A percentile compares a stretch with the other conserved stretches of the same genome.
phyloP scores from a whole-genome alignment of 345 rosid genomes.

The Lenwebbia sp. region DNA sequence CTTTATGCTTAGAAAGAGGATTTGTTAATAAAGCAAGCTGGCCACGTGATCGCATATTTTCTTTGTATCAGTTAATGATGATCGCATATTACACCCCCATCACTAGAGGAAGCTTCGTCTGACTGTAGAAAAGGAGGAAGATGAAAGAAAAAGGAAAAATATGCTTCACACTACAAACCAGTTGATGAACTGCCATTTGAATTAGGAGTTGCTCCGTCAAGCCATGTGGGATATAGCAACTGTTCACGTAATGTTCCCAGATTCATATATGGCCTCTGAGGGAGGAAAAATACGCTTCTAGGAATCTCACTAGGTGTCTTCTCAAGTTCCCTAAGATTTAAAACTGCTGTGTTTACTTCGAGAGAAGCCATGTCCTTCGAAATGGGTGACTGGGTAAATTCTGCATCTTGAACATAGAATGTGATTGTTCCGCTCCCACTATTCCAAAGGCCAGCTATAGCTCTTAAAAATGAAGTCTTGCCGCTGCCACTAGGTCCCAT shows the following conservation, averaged over 20 bases:
- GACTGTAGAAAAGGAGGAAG: neutral
- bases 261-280: conserved; percentile 97
- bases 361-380: conserved; percentile 15
- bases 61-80: no score
- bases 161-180: conserved; percentile 13
- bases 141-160: neutral
- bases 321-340: conserved; percentile 12
- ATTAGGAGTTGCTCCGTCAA: conserved; percentile 11
- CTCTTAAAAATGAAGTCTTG: conserved; percentile 88
- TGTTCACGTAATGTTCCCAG: conserved; percentile 94
- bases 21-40: neutral
- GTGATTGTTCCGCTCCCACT: conserved; percentile 77
- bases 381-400: conserved; percentile 11
- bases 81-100: no score
- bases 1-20: neutral
- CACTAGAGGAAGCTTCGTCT: neutral
- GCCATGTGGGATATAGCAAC: conserved; percentile 86
- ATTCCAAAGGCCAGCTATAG: conserved; percentile 93
- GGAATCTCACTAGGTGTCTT: conserved; percentile 17
- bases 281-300: conserved; percentile 66
- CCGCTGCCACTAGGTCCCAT: conserved; percentile 95
- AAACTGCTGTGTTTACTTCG: conserved; percentile 6
- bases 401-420: conserved; percentile 40
- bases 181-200: conserved; percentile 17
- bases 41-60: neutral